Base-by-base conservation (phyloP, 345 rosid species). In the Iberis pinnata region DNA sequence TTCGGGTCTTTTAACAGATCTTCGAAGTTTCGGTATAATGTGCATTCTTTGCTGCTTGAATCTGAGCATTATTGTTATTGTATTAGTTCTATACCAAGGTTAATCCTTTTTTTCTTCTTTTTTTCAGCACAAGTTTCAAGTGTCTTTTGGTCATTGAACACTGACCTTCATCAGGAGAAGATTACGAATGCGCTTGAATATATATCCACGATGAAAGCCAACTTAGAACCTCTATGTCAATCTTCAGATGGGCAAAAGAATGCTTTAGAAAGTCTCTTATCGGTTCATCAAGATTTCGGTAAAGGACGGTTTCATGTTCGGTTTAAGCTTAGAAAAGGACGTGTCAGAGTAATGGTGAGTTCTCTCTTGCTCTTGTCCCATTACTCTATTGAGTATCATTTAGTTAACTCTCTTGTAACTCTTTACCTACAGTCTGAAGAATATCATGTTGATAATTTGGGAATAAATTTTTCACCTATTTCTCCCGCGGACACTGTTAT, bases 251-350 rank as follows among this genome's bases (percentile, higher is more conserved):
- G 78, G 8, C 67, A 45, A 44, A 69, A 52, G 60, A 64, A 71
- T 64, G 76, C 81, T 67, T 60, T 68, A 55, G 83, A 73, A 61
- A 76, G 32, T 36, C 35, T 78, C 43, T 69, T 80, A 49, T 64
- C 54, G 64, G 61, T 57, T 45, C 80, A 81, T 68, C 78, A 72
- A 39, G 76, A 73, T 59, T 64, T 68, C 11, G 73, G 80, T 56
- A 76, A 59, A 60, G 95, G 86, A 63, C 77, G 72, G 73, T 69
- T 88, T 32, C 77, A 75, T 67, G 82, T 73, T 46, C 76, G 87
- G 40, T 71, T 85, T 54, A 92, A 92, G 75, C 83, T 80, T 60
- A 78, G 94, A 43, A 92, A 92, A 73, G 97, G 97, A 35, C 86
- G 95, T 1, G 78, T 92, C 33, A 76, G 87, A 43, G 68, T 76